Percentiles rank a stretch among this genome's conserved stretches.
Evolutionary conservation across 139 green algal genomes (phyloP).

Genomic region (Chlamydomonas applanata): DNA sequence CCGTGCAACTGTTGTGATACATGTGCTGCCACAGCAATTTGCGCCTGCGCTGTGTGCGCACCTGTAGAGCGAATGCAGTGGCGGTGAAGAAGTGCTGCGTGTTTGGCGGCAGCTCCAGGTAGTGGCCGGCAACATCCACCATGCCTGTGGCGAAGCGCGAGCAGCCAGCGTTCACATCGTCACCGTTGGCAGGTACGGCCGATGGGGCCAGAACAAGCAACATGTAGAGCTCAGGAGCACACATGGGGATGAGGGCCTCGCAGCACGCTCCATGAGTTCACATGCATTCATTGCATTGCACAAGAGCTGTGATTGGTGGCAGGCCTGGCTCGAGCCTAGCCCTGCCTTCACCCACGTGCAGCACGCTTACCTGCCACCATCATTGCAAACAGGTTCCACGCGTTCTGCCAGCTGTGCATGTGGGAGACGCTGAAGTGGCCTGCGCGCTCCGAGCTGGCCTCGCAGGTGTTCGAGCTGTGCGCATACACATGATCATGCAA

Average conservation of each 20-base stretch:
- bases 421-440: constrained; percentile 1
- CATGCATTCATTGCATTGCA: not conserved
- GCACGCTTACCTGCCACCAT: not conserved
- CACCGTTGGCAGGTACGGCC: not conserved
- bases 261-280: not conserved
- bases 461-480: not conserved
- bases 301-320: no score
- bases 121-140: constrained; percentile 8
- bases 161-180: not conserved
- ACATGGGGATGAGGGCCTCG: not conserved
- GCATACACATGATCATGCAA: no score
- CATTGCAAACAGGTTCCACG: constrained; percentile 4
- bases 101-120: constrained; percentile 7
- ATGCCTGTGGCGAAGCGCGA: not conserved
- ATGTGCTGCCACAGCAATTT: no score
- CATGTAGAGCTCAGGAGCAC: not conserved
- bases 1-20: no score
- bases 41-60: not conserved
- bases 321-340: no score
- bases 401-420: constrained; percentile 6
- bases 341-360: not conserved
- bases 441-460: not conserved
- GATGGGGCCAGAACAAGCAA: not conserved
- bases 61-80: constrained; percentile 12
- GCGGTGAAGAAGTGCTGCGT: constrained; percentile 13